Conservation (phyloP, 2,329 filamentous ascomycete species). For the Bipolaris bicolor region DNA sequence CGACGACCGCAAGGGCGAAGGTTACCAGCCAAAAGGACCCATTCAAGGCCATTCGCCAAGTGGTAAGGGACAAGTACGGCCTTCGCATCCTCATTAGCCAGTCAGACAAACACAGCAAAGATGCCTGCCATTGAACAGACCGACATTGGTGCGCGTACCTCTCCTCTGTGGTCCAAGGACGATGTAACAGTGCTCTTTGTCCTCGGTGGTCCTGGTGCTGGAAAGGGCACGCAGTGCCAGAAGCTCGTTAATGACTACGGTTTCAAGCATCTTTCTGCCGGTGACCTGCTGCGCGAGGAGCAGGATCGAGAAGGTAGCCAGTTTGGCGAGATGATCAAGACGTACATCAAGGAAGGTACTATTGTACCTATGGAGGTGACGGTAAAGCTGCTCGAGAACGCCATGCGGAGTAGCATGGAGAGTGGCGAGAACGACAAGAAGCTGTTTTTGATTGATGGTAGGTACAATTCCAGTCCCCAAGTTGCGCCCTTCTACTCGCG, state of each 20-base stretch:
- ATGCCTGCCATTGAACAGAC: slow-evolving; percentile 51
- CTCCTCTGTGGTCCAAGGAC: slow-evolving; percentile 74
- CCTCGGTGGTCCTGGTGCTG: slow-evolving; percentile 91
- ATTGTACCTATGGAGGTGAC: slow-evolving; percentile 99
- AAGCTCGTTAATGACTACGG: slow-evolving; percentile 85
- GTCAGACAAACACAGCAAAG: slow-evolving; percentile 10
- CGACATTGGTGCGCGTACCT: slow-evolving; percentile 55
- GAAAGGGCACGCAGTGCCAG: slow-evolving; percentile 95
- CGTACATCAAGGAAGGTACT: slow-evolving; percentile 89
- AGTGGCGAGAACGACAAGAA: slow-evolving; percentile 59
- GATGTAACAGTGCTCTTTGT: slow-evolving; percentile 95
- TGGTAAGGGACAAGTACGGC: slow-evolving; percentile 28
- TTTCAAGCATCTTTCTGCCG: slow-evolving; percentile 92
- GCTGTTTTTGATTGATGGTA: slow-evolving; percentile 75
- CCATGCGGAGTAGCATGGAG: slow-evolving; percentile 75
- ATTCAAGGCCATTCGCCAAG: slow-evolving; percentile 43
- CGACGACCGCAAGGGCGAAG: slow-evolving; percentile 51
- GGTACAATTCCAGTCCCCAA: neutral
- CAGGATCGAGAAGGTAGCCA: slow-evolving; percentile 84
- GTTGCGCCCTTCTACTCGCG: too few relatives aligned
- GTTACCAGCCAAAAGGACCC: slow-evolving; percentile 37
- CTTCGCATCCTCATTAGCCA: slow-evolving; percentile 38
- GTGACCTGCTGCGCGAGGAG: slow-evolving; percentile 91
- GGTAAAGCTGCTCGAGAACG: slow-evolving; percentile 89
- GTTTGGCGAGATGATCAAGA: slow-evolving; percentile 90